Percentiles rank a stretch among this genome's conserved stretches.
phyloP scores from a whole-genome alignment of 2,329 filamentous ascomycete genomes.

The Stachybotrys chlorohalonatus region DNA sequence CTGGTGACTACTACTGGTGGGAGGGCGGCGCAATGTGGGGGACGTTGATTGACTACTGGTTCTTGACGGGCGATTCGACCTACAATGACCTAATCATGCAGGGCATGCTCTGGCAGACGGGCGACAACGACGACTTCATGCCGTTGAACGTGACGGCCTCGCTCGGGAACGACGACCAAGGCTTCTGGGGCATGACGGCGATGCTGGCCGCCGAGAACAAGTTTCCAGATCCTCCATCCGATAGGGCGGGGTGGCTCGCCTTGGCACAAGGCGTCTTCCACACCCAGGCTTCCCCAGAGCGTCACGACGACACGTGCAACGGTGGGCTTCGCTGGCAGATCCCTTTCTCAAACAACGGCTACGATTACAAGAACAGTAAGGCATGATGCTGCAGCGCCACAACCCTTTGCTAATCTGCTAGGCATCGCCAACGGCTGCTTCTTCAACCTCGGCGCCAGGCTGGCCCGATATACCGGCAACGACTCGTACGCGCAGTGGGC shows the following conservation, averaged over 20 bases:
- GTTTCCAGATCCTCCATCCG: slow-evolving; percentile 43
- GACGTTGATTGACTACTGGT: slow-evolving; percentile 56
- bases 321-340: slow-evolving; percentile 71
- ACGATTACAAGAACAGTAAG: slow-evolving; percentile 61
- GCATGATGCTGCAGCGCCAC: not conserved
- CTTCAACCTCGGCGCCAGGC: slow-evolving; percentile 58
- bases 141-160: slow-evolving; percentile 42
- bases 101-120: slow-evolving; percentile 43
- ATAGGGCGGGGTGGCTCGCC: slow-evolving; percentile 43
- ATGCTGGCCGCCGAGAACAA: slow-evolving; percentile 50
- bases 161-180: slow-evolving; percentile 57
- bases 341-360: slow-evolving; percentile 63
- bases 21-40: slow-evolving; percentile 55
- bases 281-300: slow-evolving; percentile 41
- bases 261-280: slow-evolving; percentile 58
- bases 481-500: slow-evolving; percentile 56
- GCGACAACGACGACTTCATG: slow-evolving; percentile 45
- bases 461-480: slow-evolving; percentile 63
- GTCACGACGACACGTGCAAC: slow-evolving; percentile 47
- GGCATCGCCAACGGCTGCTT: slow-evolving; percentile 52
- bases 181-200: slow-evolving; percentile 57
- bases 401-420: slow-evolving; percentile 3
- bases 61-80: slow-evolving; percentile 47
- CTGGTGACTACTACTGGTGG: slow-evolving; percentile 55
- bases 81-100: slow-evolving; percentile 47